These are phyloP conservation scores for Cadophora luteo-olivacea DNA, from an alignment of 2,329 filamentous ascomycete species.

Conservation along the genomic window DNA sequence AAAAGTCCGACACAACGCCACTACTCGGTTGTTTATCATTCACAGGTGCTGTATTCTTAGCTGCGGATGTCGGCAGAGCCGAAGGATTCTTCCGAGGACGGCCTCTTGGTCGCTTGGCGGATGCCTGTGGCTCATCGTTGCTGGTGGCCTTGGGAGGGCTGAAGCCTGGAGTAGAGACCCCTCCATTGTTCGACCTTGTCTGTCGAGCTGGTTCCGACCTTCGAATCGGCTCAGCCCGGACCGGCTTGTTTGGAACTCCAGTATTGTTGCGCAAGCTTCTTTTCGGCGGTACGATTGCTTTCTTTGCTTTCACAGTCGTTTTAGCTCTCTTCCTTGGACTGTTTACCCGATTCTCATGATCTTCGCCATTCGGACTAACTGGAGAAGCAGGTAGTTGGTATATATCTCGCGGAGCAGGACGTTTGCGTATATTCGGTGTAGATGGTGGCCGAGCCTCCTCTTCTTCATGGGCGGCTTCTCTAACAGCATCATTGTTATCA, in stretches of 20 bases:
- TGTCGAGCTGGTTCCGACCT: neutral
- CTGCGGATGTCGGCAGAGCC: neutral
- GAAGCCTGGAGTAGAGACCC: neutral
- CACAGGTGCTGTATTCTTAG: neutral
- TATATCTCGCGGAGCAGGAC: constrained; percentile 10
- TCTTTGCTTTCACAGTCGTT: neutral
- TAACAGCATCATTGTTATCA: neutral
- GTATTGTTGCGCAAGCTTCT: neutral
- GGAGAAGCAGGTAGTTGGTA: neutral
- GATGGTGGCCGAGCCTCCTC: neutral
- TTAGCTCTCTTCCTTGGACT: neutral
- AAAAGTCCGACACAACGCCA: neutral
- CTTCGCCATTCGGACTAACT: neutral
- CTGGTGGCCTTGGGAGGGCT: neutral
- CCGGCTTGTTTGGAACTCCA: neutral
- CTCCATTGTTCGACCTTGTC: neutral
- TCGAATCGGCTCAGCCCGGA: neutral
- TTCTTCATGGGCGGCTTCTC: constrained; percentile 6
- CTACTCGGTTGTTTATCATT: neutral
- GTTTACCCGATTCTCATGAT: neutral
- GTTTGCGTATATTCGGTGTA: neutral
- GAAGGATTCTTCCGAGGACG: constrained; percentile 18
- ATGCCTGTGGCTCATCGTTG: neutral
- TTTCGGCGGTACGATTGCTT: constrained; percentile 13
- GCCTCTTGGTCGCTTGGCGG: constrained; percentile 13